Conservation (phyloP, 2,329 filamentous ascomycete genomes). For the Cadophora gregata region DNA sequence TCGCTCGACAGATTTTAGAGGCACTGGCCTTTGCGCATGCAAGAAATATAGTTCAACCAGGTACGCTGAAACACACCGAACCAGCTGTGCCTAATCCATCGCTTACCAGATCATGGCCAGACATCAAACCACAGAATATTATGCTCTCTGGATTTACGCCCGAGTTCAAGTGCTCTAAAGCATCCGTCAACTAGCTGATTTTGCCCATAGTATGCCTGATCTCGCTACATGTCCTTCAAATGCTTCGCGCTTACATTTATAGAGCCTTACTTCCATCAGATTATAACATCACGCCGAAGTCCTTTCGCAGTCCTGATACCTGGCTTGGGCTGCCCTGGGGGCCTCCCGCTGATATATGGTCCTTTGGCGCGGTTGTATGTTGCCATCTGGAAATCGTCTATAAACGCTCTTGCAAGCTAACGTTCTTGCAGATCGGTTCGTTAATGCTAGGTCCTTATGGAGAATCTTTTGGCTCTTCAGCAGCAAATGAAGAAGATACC, state of each 20-base stretch:
- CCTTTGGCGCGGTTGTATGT: constrained; percentile 7
- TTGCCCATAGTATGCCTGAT: not conserved
- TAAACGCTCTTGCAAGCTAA: not conserved
- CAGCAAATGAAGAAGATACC: constrained; percentile 2
- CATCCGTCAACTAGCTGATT: constrained; percentile 12
- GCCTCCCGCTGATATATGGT: constrained; percentile 2
- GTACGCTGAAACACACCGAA: too few relatives aligned
- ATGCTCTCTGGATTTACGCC: not conserved
- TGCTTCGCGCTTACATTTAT: not conserved
- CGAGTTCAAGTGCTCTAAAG: not conserved
- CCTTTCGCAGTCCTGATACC: not conserved
- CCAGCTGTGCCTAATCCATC: too few relatives aligned
- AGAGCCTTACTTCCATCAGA: not conserved
- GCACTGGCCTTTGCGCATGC: too few relatives aligned
- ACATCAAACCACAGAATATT: constrained; percentile 8
- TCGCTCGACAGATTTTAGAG: too few relatives aligned
- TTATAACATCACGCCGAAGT: constrained; percentile 1
- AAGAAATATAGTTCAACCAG: too few relatives aligned
- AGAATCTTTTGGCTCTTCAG: constrained; percentile 11
- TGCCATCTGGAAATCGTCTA: not conserved
- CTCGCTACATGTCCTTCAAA: not conserved
- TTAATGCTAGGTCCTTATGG: constrained; percentile 2
- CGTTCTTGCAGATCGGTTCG: constrained; percentile 4
- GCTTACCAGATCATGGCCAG: not conserved
- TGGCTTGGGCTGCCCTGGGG: constrained; percentile 9